Base-by-base conservation (phyloP, 75 land plant species). In the Larix kaempferi region DNA sequence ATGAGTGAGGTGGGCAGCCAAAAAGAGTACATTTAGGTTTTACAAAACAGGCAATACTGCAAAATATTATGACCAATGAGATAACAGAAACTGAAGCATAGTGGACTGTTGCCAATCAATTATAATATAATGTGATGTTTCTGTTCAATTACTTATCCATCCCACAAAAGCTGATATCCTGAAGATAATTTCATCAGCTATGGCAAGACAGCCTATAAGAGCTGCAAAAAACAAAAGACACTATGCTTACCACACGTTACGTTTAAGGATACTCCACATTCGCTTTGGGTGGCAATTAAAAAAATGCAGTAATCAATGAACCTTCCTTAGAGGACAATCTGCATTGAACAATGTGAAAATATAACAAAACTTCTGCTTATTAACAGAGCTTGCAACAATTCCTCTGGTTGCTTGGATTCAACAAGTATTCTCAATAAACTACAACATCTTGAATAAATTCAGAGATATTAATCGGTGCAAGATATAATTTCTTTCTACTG, bases 351-450 rank as follows among this genome's bases (percentile, higher is more conserved):
- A 69, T 39, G 73, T 35, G 54, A 41, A 69, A 35, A 69, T 39
- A 41, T 41, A 19, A 44, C 22, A 69, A 69, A 41, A 41, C 49
- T 69, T 22, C 25, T 6, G 33, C 73, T 21, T 44, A 41, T 69
- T 69, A 65, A 64, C 49, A 69, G 52, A 69, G 54, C 54, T 69
- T 69, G 44, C 73, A 41, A 69, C 49, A 69, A 69, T 35, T n/a
- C 73, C 52, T 69, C 44, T 19, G 21, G 73, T n/a, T 69, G 52
- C 22, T 41, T 69, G 52, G 13, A 41, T 69, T 69, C 25, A 69
- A 69, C 73, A 41, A 69, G 73, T 37, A 69, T 21, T 16, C 73
- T 41, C 73, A 69, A 69, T 69, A 69, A 69, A 69, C 49, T 69
- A 69, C 13, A 69, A 19, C 10, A 49, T 37, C 15, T 62, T 69